These are phyloP conservation scores for Torulaspora franciscae DNA, from an alignment of 805 yeast genomes.

Conservation along the genomic window DNA sequence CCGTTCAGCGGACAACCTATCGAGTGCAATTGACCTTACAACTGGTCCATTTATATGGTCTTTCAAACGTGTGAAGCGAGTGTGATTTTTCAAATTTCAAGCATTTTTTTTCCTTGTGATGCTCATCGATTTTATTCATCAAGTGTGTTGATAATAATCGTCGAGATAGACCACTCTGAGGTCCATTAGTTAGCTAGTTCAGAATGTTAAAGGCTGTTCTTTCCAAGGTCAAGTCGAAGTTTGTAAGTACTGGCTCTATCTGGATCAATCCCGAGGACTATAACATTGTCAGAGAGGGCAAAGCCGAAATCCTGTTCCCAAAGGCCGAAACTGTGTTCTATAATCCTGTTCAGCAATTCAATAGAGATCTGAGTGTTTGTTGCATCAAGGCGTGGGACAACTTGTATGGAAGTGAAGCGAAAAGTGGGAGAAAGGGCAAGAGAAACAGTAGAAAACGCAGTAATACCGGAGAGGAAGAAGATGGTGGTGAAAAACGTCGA, in stretches of 20 bases:
- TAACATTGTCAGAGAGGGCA: conserved; percentile 63
- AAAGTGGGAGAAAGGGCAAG: conserved; percentile 24
- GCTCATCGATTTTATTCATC: conserved; percentile 8
- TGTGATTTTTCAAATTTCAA: neutral
- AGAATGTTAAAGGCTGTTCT: conserved; percentile 31
- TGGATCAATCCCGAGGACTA: conserved; percentile 33
- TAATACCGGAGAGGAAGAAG: conserved; percentile 6
- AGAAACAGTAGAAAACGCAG: conserved; percentile 15
- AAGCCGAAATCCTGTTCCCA: conserved; percentile 76
- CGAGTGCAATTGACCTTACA: neutral
- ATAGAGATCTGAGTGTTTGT: conserved; percentile 81
- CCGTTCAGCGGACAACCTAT: neutral
- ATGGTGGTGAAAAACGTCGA: conserved; percentile 21
- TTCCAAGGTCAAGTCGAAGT: conserved; percentile 19
- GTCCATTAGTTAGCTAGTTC: neutral
- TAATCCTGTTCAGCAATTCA: conserved; percentile 95
- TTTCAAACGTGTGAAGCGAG: conserved; percentile 4
- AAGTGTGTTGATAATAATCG: conserved; percentile 2
- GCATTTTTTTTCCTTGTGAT: neutral
- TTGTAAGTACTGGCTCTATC: conserved; percentile 5
- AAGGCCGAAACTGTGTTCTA: conserved; percentile 82
- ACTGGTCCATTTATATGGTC: neutral
- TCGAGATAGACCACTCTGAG: neutral
- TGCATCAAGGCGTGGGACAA: conserved; percentile 86
- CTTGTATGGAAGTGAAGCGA: conserved; percentile 41